Conservation (phyloP, 2,329 filamentous ascomycete genomes). For the Scedosporium aurantiacum region DNA sequence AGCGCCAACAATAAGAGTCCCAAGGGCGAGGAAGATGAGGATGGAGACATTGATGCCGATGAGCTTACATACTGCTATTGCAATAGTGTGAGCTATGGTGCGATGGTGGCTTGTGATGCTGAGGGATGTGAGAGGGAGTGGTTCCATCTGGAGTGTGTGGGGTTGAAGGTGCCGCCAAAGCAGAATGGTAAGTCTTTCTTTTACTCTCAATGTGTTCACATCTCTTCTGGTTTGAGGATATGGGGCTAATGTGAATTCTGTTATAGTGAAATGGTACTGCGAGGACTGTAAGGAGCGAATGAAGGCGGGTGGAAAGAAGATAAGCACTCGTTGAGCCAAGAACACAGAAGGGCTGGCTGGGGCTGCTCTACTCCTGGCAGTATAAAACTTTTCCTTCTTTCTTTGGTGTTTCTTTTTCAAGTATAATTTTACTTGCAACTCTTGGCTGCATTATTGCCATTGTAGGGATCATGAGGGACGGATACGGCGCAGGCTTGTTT, state of each 20-base stretch:
- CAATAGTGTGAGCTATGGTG: slow-evolving; percentile 68
- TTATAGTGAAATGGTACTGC: slow-evolving; percentile 68
- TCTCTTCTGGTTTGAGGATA: background rate
- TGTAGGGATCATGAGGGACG: too few species aligned
- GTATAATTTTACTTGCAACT: too few species aligned
- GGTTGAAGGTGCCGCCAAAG: slow-evolving; percentile 66
- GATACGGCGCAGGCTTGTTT: too few species aligned
- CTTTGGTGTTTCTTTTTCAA: too few species aligned
- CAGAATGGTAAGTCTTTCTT: slow-evolving; percentile 51
- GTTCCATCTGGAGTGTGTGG: slow-evolving; percentile 77
- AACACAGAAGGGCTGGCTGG: too few species aligned
- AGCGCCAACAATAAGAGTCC: slow-evolving; percentile 12
- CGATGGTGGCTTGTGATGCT: slow-evolving; percentile 75
- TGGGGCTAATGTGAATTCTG: slow-evolving; percentile 18
- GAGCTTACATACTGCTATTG: slow-evolving; percentile 73
- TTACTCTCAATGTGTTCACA: background rate
- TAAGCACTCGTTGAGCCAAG: slow-evolving; percentile 34
- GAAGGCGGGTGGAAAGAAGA: slow-evolving; percentile 43
- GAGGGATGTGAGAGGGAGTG: slow-evolving; percentile 64
- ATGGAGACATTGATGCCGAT: slow-evolving; percentile 55
- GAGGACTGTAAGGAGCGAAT: slow-evolving; percentile 64
- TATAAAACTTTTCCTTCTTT: too few species aligned
- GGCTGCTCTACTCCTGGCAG: too few species aligned
- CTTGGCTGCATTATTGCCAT: too few species aligned
- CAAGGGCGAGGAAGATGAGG: slow-evolving; percentile 21